Conservation (phyloP, 306 rosid species). For the Rubus parviflorus region DNA sequence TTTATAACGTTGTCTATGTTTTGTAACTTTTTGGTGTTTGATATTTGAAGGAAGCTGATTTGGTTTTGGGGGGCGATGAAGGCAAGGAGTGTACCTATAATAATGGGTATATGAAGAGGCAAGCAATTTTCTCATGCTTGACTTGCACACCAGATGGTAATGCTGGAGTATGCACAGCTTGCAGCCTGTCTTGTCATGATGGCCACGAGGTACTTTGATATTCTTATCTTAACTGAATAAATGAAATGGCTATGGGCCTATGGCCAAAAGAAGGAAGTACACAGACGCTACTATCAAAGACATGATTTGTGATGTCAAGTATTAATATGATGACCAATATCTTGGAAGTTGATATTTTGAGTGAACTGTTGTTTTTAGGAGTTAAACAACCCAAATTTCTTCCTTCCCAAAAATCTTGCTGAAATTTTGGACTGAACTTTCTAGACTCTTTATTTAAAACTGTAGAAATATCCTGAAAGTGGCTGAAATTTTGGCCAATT, state of each 20-base stretch:
- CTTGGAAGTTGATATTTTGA: neutral
- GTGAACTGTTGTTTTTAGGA: neutral
- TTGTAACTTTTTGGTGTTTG: conserved; percentile 11
- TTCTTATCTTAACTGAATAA: neutral
- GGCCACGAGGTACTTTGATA: conserved; percentile 78
- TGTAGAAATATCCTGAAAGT: neutral
- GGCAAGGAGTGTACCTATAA: conserved; percentile 94
- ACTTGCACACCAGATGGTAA: conserved; percentile 95
- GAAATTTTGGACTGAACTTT: neutral
- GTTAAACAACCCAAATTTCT: neutral
- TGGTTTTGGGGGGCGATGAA: conserved; percentile 95
- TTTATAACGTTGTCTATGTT: neutral
- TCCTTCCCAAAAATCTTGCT: neutral
- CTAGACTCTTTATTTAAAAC: neutral
- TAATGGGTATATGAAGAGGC: conserved; percentile 94
- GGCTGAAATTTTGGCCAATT: neutral
- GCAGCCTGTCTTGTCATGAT: conserved; percentile 97
- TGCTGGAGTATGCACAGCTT: conserved; percentile 99
- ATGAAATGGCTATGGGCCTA: neutral
- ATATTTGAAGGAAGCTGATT: conserved; percentile 72
- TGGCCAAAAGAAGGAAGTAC: neutral
- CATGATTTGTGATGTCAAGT: neutral
- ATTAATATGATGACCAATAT: neutral
- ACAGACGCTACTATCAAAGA: neutral
- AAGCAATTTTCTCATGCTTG: conserved; percentile 94